Conservation (phyloP, 1,139 yeast genomes). For the Geotrichum candidum region DNA sequence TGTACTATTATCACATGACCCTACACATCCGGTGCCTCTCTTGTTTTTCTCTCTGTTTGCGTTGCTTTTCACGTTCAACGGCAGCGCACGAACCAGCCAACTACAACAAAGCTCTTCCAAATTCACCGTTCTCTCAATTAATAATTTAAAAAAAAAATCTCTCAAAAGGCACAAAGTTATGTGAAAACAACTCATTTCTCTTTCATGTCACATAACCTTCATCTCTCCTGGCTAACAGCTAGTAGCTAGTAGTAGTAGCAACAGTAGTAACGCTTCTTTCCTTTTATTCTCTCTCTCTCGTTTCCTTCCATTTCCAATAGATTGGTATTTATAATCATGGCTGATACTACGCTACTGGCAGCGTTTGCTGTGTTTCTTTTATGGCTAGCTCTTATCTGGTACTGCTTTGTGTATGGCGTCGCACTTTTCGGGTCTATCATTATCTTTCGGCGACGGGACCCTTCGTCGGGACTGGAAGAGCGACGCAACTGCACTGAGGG, state of each 20-base stretch:
- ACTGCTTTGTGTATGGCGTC: background rate
- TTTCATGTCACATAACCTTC: background rate
- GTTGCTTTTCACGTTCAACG: no score
- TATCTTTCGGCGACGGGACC: background rate
- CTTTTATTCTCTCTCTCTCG: no score
- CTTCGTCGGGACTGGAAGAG: background rate
- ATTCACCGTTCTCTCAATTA: no score
- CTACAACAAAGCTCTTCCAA: no score
- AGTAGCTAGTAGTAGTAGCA: background rate
- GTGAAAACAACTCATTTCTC: background rate
- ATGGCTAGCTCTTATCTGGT: background rate
- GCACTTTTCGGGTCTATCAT: background rate
- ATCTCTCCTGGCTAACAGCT: background rate
- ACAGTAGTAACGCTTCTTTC: background rate
- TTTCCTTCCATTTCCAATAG: background rate
- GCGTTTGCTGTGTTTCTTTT: background rate
- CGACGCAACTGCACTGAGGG: slow-evolving; percentile 36
- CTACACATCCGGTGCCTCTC: no score
- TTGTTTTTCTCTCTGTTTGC: no score
- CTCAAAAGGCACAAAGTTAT: slow-evolving; percentile 3
- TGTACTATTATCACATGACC: no score
- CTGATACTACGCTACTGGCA: background rate
- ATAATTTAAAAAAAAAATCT: background rate
- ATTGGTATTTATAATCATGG: background rate
- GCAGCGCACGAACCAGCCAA: no score